These are phyloP conservation scores for Nyssa sinensis DNA, from an alignment of 148 eudicot species.

Conservation along the genomic window DNA sequence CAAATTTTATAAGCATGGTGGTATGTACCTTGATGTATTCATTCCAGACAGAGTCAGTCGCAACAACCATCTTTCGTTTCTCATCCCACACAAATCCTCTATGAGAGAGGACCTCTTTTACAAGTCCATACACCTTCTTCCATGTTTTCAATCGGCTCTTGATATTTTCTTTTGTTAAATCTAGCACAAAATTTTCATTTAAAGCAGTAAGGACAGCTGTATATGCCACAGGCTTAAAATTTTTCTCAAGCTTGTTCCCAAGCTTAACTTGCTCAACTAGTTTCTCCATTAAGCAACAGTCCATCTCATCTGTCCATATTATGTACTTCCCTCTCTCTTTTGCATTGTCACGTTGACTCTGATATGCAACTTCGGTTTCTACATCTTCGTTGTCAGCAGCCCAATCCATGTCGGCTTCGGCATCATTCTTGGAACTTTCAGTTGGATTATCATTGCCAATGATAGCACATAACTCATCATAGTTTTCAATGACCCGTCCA, in stretches of 20 bases:
- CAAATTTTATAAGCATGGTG: not conserved
- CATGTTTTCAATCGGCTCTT: slow-evolving; percentile 15
- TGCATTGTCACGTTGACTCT: slow-evolving; percentile 5
- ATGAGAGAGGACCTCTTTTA: slow-evolving; percentile 10
- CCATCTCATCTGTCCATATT: slow-evolving; percentile 14
- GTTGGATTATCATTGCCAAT: slow-evolving; percentile 14
- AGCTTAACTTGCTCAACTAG: slow-evolving; percentile 14
- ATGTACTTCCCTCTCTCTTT: slow-evolving; percentile 9
- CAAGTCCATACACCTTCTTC: slow-evolving; percentile 11
- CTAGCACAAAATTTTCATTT: slow-evolving; percentile 11
- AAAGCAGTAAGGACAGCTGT: slow-evolving; percentile 2
- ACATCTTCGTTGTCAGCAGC: slow-evolving; percentile 4
- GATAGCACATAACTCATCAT: slow-evolving; percentile 17
- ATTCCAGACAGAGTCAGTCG: slow-evolving; percentile 6
- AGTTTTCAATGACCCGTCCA: slow-evolving; percentile 18
- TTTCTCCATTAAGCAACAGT: slow-evolving; percentile 11
- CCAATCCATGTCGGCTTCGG: slow-evolving; percentile 1
- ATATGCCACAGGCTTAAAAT: slow-evolving; percentile 6
- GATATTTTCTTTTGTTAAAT: slow-evolving; percentile 13
- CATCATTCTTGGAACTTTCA: slow-evolving; percentile 1
- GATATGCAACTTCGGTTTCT: slow-evolving; percentile 4
- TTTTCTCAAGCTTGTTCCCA: slow-evolving; percentile 16
- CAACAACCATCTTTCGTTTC: slow-evolving; percentile 14
- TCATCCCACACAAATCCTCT: slow-evolving; percentile 16
- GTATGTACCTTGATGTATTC: slow-evolving; percentile 12